A percentile compares a stretch with the other conserved stretches of the same genome.
Evolutionary conservation across 2,329 filamentous ascomycete genomes (phyloP).

Genomic region (Botrytis sinoallii): DNA sequence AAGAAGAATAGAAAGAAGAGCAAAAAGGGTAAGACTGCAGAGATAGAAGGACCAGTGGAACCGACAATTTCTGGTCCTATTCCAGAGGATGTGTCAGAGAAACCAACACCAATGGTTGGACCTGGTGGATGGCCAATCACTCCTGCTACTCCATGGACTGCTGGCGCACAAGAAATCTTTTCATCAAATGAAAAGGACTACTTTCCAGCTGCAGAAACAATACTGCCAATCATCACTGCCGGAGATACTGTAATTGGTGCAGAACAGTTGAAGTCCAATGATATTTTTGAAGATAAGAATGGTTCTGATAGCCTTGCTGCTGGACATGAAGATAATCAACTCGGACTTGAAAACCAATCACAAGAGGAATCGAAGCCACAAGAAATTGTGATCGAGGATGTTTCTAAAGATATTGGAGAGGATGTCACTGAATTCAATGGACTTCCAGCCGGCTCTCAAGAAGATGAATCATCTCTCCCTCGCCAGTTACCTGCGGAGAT

Average conservation of each 20-base stretch:
- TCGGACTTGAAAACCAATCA: conserved; percentile 32
- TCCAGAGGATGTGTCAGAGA: conserved; percentile 21
- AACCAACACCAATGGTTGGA: conserved; percentile 28
- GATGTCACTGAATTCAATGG: conserved; percentile 13
- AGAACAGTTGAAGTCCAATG: conserved; percentile 16
- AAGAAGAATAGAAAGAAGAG: neutral
- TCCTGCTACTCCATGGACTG: conserved; percentile 25
- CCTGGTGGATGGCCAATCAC: conserved; percentile 23
- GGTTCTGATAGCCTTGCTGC: conserved; percentile 28
- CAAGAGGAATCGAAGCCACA: conserved; percentile 30
- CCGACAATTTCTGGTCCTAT: conserved; percentile 6
- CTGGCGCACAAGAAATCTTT: conserved; percentile 4
- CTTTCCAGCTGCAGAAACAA: conserved; percentile 21
- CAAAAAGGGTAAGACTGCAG: neutral
- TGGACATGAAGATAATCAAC: conserved; percentile 32
- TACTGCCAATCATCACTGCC: conserved; percentile 23
- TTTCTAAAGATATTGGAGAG: conserved; percentile 3
- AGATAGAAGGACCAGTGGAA: conserved; percentile 3
- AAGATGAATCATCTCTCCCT: conserved; percentile 22
- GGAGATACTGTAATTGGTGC: conserved; percentile 23
- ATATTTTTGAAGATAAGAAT: conserved; percentile 13
- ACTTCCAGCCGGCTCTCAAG: conserved; percentile 17
- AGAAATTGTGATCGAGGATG: conserved; percentile 7
- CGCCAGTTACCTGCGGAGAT: conserved; percentile 31
- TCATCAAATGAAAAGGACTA: conserved; percentile 17